Conservation (phyloP, 495 filamentous ascomycete species). For the Extremus antarcticus region DNA sequence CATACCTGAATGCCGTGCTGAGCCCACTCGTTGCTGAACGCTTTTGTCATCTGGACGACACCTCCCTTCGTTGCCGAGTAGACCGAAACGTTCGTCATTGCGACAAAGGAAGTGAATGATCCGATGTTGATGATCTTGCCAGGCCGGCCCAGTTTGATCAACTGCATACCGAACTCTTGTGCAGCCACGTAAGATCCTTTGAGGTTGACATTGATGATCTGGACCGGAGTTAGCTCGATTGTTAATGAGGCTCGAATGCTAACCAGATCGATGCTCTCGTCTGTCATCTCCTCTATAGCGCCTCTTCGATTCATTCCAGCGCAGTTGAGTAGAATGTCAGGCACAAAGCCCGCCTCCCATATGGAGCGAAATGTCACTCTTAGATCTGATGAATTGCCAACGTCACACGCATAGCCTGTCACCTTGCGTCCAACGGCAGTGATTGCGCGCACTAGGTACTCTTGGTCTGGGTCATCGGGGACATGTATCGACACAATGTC, state of each 20-base stretch:
- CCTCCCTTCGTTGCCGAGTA: not conserved
- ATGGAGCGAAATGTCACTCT: not conserved
- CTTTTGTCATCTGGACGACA: not conserved
- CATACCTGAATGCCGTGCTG: not conserved
- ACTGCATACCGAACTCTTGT: not conserved
- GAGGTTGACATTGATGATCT: not conserved
- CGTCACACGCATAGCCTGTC: not conserved
- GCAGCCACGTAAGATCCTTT: not conserved
- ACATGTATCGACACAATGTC: not conserved
- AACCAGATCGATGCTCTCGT: not conserved
- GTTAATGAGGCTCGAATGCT: not conserved
- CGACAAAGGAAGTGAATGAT: not conserved
- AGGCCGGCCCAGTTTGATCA: not conserved
- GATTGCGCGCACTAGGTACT: not conserved
- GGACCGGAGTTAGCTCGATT: too few relatives aligned
- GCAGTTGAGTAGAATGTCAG: not conserved
- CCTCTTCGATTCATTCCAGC: not conserved
- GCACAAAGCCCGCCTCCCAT: not conserved
- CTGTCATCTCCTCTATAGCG: not conserved
- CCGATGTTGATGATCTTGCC: not conserved
- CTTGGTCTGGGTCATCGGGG: not conserved
- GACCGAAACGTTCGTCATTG: not conserved
- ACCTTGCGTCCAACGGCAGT: not conserved
- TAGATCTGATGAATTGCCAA: not conserved
- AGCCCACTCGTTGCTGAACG: not conserved